Percentiles rank a stretch among this genome's conserved stretches.
These are phyloP conservation scores for Helenozyma rhizophorensis DNA, from an alignment of 805 yeast genomes.

Conservation along the genomic window DNA sequence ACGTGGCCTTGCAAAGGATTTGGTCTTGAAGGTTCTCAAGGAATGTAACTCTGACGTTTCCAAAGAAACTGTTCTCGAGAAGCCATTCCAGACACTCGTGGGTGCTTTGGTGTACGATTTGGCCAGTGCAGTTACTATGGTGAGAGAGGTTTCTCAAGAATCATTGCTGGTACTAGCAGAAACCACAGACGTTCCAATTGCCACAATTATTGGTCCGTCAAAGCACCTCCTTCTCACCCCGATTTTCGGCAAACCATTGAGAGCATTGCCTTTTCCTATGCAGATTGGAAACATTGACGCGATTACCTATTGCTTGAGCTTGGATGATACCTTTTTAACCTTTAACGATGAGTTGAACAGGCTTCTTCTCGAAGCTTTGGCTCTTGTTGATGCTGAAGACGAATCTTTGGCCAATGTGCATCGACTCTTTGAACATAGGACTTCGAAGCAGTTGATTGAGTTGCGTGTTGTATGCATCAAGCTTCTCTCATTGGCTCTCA, in stretches of 20 bases:
- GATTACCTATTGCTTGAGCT: slow-evolving; percentile 80
- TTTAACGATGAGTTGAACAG: slow-evolving; percentile 88
- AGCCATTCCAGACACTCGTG: slow-evolving; percentile 74
- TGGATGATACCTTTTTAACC: slow-evolving; percentile 75
- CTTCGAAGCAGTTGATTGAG: slow-evolving; percentile 83
- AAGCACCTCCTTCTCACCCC: slow-evolving; percentile 83
- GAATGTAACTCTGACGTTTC: slow-evolving; percentile 61
- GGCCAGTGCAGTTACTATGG: slow-evolving; percentile 80
- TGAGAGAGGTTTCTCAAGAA: slow-evolving; percentile 75
- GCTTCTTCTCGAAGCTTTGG: slow-evolving; percentile 82
- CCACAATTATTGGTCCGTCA: slow-evolving; percentile 76
- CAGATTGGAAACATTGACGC: slow-evolving; percentile 98
- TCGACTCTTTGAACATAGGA: slow-evolving; percentile 77
- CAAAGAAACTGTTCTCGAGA: slow-evolving; percentile 58
- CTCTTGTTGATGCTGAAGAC: slow-evolving; percentile 96
- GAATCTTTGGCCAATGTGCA: slow-evolving; percentile 89
- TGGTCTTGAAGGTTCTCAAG: slow-evolving; percentile 59
- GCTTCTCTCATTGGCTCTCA: slow-evolving; percentile 74
- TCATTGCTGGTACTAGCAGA: slow-evolving; percentile 66
- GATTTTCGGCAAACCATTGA: slow-evolving; percentile 90
- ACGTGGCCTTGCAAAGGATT: slow-evolving; percentile 61
- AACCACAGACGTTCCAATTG: slow-evolving; percentile 62
- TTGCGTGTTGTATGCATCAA: slow-evolving; percentile 87
- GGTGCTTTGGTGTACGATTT: slow-evolving; percentile 91
- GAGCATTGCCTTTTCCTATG: slow-evolving; percentile 98